Evolutionary conservation across 306 rosid species (phyloP).

Genomic region (Adenanthera pavonina): DNA sequence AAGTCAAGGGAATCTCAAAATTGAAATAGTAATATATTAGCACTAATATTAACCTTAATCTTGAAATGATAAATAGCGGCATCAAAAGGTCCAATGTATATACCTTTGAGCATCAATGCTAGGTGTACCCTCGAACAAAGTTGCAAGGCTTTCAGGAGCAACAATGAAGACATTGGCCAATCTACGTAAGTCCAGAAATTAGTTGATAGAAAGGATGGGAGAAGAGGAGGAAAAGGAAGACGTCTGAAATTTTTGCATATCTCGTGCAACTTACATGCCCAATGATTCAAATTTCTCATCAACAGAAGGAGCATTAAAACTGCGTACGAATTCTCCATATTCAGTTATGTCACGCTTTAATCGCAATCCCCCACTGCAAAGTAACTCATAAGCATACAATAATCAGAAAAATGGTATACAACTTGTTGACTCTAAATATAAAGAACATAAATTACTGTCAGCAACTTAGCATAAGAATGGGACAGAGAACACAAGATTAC

Average conservation of each 20-base stretch:
- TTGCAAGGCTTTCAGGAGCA: conserved; percentile 77
- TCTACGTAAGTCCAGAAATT: conserved; percentile 47
- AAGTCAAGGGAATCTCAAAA: not conserved
- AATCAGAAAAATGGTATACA: not conserved
- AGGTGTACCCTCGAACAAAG: conserved; percentile 74
- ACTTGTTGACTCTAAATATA: not conserved
- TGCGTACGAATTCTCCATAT: conserved; percentile 76
- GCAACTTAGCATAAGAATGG: not conserved
- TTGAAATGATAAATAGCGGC: conserved; percentile 13
- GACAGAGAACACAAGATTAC: not conserved
- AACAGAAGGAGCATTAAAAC: conserved; percentile 45
- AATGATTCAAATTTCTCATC: conserved; percentile 74
- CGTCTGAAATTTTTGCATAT: conserved; percentile 12
- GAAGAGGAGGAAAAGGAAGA: not conserved
- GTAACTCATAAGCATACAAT: conserved; percentile 12
- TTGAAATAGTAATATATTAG: not conserved
- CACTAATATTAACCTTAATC: not conserved
- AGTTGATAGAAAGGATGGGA: not conserved
- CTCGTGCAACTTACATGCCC: conserved; percentile 66
- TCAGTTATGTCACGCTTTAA: conserved; percentile 83
- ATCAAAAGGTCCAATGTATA: not conserved
- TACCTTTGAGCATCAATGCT: conserved; percentile 74
- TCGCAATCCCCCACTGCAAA: conserved; percentile 69
- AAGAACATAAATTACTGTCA: not conserved
- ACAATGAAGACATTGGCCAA: conserved; percentile 80